phyloP scores from a whole-genome alignment of 2,329 filamentous ascomycete species.

The Penicillium sp. region DNA sequence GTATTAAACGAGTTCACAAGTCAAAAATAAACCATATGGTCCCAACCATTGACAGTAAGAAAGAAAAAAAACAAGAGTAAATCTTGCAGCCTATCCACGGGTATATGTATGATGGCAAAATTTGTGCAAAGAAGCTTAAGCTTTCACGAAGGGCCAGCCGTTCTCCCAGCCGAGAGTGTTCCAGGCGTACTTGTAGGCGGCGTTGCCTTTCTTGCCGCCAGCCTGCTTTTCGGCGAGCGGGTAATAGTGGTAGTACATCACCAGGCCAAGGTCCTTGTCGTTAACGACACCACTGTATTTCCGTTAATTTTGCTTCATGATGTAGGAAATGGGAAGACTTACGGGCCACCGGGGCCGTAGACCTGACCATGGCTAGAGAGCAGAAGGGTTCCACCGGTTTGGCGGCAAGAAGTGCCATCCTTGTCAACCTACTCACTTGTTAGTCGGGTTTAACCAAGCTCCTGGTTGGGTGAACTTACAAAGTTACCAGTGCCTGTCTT shows the following conservation, averaged over 20 bases:
- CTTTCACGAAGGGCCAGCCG: conserved; percentile 41
- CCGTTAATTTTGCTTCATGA: conserved; percentile 7
- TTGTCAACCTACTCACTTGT: conserved; percentile 44
- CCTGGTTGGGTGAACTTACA: conserved; percentile 34
- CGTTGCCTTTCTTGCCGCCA: conserved; percentile 44
- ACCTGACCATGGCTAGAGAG: conserved; percentile 55
- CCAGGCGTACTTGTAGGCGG: conserved; percentile 43
- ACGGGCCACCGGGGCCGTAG: conserved; percentile 63
- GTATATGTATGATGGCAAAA: conserved; percentile 10
- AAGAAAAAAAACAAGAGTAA: conserved; percentile 3
- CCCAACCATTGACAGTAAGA: conserved; percentile 18
- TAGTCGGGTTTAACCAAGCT: too few relatives aligned
- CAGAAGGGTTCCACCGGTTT: conserved; percentile 56
- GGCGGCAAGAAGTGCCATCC: conserved; percentile 48
- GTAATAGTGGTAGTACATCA: conserved; percentile 59
- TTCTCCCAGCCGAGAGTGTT: conserved; percentile 41
- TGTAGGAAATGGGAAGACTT: conserved; percentile 32
- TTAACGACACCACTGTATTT: conserved; percentile 27
- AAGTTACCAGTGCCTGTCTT: conserved; percentile 50
- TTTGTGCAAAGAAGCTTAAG: conserved; percentile 8
- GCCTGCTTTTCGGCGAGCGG: conserved; percentile 44
- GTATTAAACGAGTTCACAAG: conserved; percentile 17
- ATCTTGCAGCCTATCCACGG: conserved; percentile 1
- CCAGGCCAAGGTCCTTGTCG: conserved; percentile 42
- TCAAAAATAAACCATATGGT: conserved; percentile 10